Percentiles rank a stretch among this genome's conserved stretches.
Evolutionary conservation across 768 basidiomycete genomes (phyloP).

Genomic region (Cyclocybe cylindracea): DNA sequence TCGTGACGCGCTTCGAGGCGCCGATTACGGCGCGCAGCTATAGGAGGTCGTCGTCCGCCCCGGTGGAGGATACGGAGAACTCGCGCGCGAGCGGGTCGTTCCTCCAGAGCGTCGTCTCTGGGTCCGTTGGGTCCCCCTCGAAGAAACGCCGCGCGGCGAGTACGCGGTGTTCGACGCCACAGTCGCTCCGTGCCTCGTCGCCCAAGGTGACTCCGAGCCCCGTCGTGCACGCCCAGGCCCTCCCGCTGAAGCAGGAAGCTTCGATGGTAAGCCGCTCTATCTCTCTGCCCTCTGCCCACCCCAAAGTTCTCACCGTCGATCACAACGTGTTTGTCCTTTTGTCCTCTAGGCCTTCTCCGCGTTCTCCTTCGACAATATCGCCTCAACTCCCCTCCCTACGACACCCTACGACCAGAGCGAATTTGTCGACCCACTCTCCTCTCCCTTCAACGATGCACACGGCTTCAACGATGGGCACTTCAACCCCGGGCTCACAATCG

Average conservation of each 20-base stretch:
- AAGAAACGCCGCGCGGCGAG: slow-evolving; percentile 36
- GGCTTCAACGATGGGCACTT: slow-evolving; percentile 11
- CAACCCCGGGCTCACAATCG: slow-evolving; percentile 34
- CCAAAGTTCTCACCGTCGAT: background rate
- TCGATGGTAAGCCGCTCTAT: slow-evolving; percentile 47
- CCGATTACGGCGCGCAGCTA: slow-evolving; percentile 76
- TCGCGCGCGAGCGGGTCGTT: slow-evolving; percentile 30
- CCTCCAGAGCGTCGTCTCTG: slow-evolving; percentile 23
- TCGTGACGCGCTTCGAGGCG: slow-evolving; percentile 75
- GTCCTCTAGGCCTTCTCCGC: slow-evolving; percentile 1
- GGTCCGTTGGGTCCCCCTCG: slow-evolving; percentile 7
- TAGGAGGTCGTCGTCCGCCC: slow-evolving; percentile 67
- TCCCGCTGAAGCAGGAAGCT: slow-evolving; percentile 41
- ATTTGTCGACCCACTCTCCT: slow-evolving; percentile 13
- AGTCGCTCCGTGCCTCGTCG: slow-evolving; percentile 16
- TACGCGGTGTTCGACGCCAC: slow-evolving; percentile 28
- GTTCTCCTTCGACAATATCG: slow-evolving; percentile 49
- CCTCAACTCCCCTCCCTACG: slow-evolving; percentile 25
- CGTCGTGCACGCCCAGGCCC: slow-evolving; percentile 24
- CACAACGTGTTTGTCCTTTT: background rate
- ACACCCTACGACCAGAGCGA: slow-evolving; percentile 24
- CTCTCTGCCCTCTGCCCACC: background rate
- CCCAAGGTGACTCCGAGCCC: slow-evolving; percentile 14
- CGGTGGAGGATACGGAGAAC: slow-evolving; percentile 43
- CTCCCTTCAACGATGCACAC: slow-evolving; percentile 21